Evolutionary conservation across 2,329 filamentous ascomycete species (phyloP), one percentile per base, ranked within the genome.

Genomic region (Claviceps purpurea): DNA sequence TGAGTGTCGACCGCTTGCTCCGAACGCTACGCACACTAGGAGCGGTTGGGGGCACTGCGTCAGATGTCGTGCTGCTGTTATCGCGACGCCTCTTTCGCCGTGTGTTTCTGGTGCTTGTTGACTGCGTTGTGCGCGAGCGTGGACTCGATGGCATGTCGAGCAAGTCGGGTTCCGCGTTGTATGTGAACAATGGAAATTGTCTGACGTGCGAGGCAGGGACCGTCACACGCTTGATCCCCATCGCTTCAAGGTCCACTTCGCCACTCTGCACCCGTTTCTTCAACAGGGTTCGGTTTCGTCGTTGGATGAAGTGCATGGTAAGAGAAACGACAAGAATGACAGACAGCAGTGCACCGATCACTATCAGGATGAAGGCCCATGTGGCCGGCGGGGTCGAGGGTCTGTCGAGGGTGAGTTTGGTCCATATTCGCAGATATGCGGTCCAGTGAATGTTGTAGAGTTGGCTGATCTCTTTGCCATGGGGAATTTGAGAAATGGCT

Each of bases 171-270:
- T 79, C 74, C 58, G 76, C 77, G 55, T 74, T 78, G 63, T 95
- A 97, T 0, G 81, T 85, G 62, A 87, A 94, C 2, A 91, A 67
- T 0, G 89, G 88, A 60, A 96, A 84, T 20, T 77, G 76, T 47
- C 86, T 76, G 24, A 97, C 75, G 41, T 89, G 73, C 8, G 81
- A 70, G 46, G 76, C 71, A 1, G 91, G 89, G 0, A 96, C 87
- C 2, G 80, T 87, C 24, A 95, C 69, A 14, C 85, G 79, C 62
- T 88, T 91, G 59, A 96, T 87, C 2, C 89, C 90, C 58, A 95
- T 76, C 2, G 81, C 82, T 66, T 96, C 90, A 3, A 96, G 73
- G 61, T 96, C 87, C 20, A 95, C 82, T 59, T 95, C 86, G 50
- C 91, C 90, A 7, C 74, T 75, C 53, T 80, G 75, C 16, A 96